These are phyloP conservation scores for Phytophthora hibernalis DNA, from an alignment of 352 stramenopile genomes.

Conservation along the genomic window DNA sequence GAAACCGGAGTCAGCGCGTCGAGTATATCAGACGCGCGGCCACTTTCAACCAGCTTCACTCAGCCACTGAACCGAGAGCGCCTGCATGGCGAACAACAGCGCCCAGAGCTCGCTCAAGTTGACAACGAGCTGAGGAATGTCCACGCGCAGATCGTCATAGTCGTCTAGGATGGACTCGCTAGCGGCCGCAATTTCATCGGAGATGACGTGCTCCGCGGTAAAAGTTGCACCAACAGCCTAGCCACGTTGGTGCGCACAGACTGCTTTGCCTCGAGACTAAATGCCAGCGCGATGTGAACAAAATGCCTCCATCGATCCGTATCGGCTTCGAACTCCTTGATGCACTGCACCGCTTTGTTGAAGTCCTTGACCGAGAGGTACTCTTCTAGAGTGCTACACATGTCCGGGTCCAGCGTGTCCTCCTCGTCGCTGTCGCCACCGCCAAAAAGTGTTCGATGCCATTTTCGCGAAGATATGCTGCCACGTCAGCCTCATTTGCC, in stretches of 20 bases:
- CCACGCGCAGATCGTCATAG: conserved; percentile 78
- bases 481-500: conserved; percentile 50
- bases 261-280: conserved; percentile 63
- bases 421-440: conserved; percentile 58
- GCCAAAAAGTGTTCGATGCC: conserved; percentile 73
- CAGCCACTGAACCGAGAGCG: conserved; percentile 62
- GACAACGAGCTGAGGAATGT: conserved; percentile 65
- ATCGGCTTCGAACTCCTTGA: conserved; percentile 65
- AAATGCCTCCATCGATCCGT: conserved; percentile 72
- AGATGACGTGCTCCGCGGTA: conserved; percentile 47
- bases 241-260: conserved; percentile 53
- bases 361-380: conserved; percentile 82
- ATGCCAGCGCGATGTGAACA: conserved; percentile 54
- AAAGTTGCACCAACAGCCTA: conserved; percentile 53
- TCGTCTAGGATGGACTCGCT: conserved; percentile 64
- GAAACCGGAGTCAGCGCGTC: conserved; percentile 49
- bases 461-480: conserved; percentile 69
- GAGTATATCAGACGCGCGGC: conserved; percentile 62
- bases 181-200: conserved; percentile 60
- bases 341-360: conserved; percentile 74
- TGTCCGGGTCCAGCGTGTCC: conserved; percentile 66
- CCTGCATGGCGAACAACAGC: conserved; percentile 61
- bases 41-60: conserved; percentile 53
- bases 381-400: conserved; percentile 76
- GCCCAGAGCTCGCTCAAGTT: conserved; percentile 73